Base-by-base conservation (phyloP, 495 filamentous ascomycete genomes). In the Penicillium maclennaniae region DNA sequence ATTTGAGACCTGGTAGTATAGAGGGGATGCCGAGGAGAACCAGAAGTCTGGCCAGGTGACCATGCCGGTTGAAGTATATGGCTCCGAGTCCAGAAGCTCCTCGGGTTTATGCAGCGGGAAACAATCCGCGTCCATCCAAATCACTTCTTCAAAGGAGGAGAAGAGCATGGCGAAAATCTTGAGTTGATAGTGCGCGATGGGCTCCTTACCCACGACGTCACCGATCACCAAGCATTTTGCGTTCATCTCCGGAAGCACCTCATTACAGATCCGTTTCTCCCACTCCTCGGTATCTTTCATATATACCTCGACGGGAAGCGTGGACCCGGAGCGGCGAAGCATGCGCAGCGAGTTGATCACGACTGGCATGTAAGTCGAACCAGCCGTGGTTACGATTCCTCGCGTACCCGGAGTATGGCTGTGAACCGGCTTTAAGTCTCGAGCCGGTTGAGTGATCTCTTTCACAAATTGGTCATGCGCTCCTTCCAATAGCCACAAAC, bases 41-140 rank as follows among this genome's bases (percentile, higher is more conserved):
- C 81, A 86, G 59, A 83, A 85, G 57, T 86, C 84, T 5, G 83
- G 81, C 81, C 81, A 87, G 40, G 73, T 75, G 3, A 86, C 76
- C 43, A 86, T 60, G 0, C 82, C 81, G 0, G 69, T 69, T 7
- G 73, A 75, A 2, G 58, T 65, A 61, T 79, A 86, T 0, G 82
- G 78, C 37, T 81, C 75, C 4, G 72, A 55, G 16, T 63, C 56
- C 16, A 87, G 73, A 8, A 85, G 60, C 1, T 69, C 48, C 40
- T 79, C 78, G 0, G 83, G 82, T 31, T 76, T 70, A 12, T 72
- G 63, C 8, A 83, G 58, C 7, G 80, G 79, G 38, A 85, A 76
- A 48, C 69, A 73, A 55, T 86, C 82, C 31, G 79, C 76, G 58
- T 87, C 83, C 68, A 86, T 77, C 68, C 82, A 83, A 21, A 87